phyloP scores from a whole-genome alignment of 768 basidiomycete species.

The Leccinum boreale region DNA sequence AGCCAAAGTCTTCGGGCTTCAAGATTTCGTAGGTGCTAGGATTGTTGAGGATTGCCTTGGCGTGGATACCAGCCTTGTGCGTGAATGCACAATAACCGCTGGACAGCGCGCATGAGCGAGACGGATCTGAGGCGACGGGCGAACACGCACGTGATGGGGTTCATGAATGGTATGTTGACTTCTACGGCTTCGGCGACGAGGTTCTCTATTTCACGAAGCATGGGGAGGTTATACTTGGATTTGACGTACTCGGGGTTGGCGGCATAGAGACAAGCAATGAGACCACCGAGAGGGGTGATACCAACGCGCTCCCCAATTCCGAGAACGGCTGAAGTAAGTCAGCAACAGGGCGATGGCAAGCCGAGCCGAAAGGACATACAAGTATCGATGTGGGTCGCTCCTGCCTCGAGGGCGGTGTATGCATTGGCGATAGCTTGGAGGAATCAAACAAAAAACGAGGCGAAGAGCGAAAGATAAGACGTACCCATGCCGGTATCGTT shows the following conservation, averaged over 20 bases:
- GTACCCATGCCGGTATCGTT: slow-evolving; percentile 96
- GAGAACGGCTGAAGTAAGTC: slow-evolving; percentile 62
- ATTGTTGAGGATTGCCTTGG: slow-evolving; percentile 99
- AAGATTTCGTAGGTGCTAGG: slow-evolving; percentile 98
- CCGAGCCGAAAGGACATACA: slow-evolving; percentile 49
- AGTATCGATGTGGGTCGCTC: slow-evolving; percentile 98
- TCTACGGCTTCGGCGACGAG: slow-evolving; percentile 98
- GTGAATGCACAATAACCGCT: slow-evolving; percentile 99
- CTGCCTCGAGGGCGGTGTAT: slow-evolving; percentile 96
- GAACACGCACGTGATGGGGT: slow-evolving; percentile 77
- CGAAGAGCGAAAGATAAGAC: slow-evolving; percentile 13
- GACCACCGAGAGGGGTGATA: slow-evolving; percentile 95
- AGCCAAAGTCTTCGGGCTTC: slow-evolving; percentile 98
- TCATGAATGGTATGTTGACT: slow-evolving; percentile 96
- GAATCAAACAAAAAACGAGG: slow-evolving; percentile 3
- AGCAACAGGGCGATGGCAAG: background rate
- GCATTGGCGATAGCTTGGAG: slow-evolving; percentile 90
- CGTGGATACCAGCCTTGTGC: slow-evolving; percentile 99
- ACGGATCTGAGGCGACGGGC: background rate
- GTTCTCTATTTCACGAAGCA: slow-evolving; percentile 99
- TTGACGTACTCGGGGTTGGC: slow-evolving; percentile 99
- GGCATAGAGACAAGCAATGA: slow-evolving; percentile 94
- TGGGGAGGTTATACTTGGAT: slow-evolving; percentile 95
- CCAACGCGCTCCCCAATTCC: slow-evolving; percentile 99
- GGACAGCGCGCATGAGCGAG: slow-evolving; percentile 1